A percentile compares a stretch with the other conserved stretches of the same genome.
Conservation (phyloP, 352 stramenopile genomes). For the Phytophthora cajani region DNA sequence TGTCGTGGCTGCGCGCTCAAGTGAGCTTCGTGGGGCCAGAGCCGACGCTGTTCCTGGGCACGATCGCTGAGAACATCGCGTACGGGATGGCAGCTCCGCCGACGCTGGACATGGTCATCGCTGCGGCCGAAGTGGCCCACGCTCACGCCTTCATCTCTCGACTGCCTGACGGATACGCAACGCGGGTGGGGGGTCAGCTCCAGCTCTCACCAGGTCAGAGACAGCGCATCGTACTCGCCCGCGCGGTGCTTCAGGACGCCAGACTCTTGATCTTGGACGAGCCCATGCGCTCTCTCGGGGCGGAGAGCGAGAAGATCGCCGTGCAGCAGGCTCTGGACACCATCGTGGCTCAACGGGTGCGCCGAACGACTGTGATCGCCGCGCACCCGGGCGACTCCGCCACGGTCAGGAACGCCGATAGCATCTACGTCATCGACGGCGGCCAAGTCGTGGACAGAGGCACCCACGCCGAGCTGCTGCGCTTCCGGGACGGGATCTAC, state of each 20-base stretch:
- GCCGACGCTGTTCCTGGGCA: conserved; percentile 64
- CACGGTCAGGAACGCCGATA: conserved; percentile 44
- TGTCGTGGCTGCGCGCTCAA: conserved; percentile 59
- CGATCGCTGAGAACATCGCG: conserved; percentile 73
- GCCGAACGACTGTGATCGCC: conserved; percentile 49
- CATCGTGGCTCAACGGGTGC: conserved; percentile 42
- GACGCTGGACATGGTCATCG: conserved; percentile 73
- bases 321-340: conserved; percentile 70
- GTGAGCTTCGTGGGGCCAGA: conserved; percentile 67
- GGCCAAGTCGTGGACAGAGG: conserved; percentile 51
- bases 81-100: conserved; percentile 57
- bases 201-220: conserved; percentile 72
- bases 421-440: conserved; percentile 40
- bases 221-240: conserved; percentile 92
- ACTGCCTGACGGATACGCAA: conserved; percentile 93
- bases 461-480: conserved; percentile 36
- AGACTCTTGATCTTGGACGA: conserved; percentile 92
- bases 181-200: conserved; percentile 90
- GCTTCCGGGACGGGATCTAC: conserved; percentile 27
- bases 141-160: conserved; percentile 92
- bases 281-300: conserved; percentile 78
- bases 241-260: conserved; percentile 91
- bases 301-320: conserved; percentile 61
- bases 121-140: conserved; percentile 93
- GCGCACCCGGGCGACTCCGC: conserved; percentile 44